Evolutionary conservation across 257 asterid species (phyloP).

Genomic region (Solanum tacnaense): DNA sequence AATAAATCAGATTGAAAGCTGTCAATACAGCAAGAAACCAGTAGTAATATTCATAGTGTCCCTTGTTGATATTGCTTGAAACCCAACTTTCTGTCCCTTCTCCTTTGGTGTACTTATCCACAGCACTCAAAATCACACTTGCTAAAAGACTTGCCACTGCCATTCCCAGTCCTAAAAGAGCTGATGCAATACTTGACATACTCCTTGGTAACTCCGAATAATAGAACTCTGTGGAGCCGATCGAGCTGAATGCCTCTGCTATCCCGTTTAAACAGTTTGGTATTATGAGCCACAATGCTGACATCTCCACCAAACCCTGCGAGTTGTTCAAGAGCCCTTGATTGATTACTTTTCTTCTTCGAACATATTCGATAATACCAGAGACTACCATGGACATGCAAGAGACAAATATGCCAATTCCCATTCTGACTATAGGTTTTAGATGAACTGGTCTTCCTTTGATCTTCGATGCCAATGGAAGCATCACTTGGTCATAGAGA

Average conservation of each 20-base stretch:
- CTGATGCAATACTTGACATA: conserved; percentile 49
- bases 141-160: conserved; percentile 40
- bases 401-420: conserved; percentile 17
- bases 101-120: conserved; percentile 19
- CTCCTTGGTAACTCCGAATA: conserved; percentile 51
- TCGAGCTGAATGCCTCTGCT: conserved; percentile 50
- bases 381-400: conserved; percentile 6
- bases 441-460: conserved; percentile 30
- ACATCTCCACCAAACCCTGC: conserved; percentile 30
- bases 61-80: conserved; percentile 31
- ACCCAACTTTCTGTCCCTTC: conserved; percentile 52
- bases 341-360: conserved; percentile 32
- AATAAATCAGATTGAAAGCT: conserved; percentile 25
- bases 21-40: conserved; percentile 44
- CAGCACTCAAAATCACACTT: conserved; percentile 29
- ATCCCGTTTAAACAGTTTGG: conserved; percentile 36
- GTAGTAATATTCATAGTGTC: conserved; percentile 3
- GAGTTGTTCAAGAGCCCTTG: conserved; percentile 33
- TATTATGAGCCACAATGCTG: conserved; percentile 60
- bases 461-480: conserved; percentile 42
- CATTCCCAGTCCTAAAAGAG: conserved; percentile 46
- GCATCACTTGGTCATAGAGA: conserved; percentile 37
- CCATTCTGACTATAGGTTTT: conserved; percentile 47
- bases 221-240: conserved; percentile 52
- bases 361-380: conserved; percentile 33